These are phyloP conservation scores for Malus sieversii DNA, from an alignment of 306 rosid species.

Conservation along the genomic window DNA sequence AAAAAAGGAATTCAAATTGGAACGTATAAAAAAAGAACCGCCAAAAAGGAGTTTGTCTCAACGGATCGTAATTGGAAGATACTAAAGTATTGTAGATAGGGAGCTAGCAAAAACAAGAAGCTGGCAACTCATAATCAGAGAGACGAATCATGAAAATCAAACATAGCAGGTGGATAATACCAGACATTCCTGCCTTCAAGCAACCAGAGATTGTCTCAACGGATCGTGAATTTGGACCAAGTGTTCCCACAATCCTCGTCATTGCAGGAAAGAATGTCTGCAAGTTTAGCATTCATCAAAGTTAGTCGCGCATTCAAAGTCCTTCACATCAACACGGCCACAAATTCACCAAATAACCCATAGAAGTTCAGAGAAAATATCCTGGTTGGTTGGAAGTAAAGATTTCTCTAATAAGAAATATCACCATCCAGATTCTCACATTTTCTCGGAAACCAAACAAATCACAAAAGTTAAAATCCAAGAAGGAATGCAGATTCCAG, in stretches of 20 bases:
- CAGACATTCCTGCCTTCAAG: conserved; percentile 86
- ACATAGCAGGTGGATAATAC: conserved; percentile 27
- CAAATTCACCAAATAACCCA: background rate
- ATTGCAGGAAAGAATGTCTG: conserved; percentile 74
- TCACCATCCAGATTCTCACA: background rate
- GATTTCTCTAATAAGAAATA: no score
- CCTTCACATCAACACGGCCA: background rate
- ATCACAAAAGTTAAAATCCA: background rate
- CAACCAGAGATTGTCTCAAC: conserved; percentile 59
- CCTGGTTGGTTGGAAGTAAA: background rate
- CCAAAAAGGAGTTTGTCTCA: background rate
- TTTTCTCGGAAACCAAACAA: conserved; percentile 2
- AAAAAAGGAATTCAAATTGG: background rate
- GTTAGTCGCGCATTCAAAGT: conserved; percentile 12
- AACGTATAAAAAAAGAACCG: background rate
- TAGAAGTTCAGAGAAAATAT: background rate
- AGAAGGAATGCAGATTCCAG: background rate
- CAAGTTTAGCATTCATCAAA: conserved; percentile 18
- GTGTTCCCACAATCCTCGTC: conserved; percentile 89
- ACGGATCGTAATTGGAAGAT: no score
- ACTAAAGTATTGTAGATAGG: background rate
- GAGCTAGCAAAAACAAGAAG: background rate
- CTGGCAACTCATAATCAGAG: background rate
- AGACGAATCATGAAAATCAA: background rate
- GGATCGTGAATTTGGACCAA: conserved; percentile 70